Conservation (phyloP, 2,329 filamentous ascomycete genomes). For the Paradendryphiella salina region DNA sequence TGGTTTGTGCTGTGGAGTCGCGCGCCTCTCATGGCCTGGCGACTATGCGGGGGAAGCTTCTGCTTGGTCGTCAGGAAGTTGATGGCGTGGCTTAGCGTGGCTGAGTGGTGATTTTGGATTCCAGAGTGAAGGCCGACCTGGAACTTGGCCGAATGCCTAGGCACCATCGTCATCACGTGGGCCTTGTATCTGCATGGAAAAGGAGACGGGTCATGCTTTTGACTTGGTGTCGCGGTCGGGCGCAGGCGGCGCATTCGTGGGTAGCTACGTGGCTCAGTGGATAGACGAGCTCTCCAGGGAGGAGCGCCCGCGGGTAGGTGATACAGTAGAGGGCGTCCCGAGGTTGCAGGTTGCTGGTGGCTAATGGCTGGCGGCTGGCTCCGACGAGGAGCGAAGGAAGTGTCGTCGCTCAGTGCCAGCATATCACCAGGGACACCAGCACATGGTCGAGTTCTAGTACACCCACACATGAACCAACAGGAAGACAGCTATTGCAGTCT, state of each 20-base stretch:
- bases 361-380: neutral
- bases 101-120: neutral
- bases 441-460: neutral
- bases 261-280: constrained; percentile 2
- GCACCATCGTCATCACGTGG: constrained; percentile 15
- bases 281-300: neutral
- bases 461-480: neutral
- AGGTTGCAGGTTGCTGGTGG: neutral
- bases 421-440: neutral
- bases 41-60: constrained; percentile 16
- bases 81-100: constrained; percentile 12
- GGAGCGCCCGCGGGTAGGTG: neutral
- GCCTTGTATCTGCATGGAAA: constrained; percentile 6
- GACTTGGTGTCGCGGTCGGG: constrained; percentile 1
- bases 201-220: neutral
- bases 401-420: constrained; percentile 1
- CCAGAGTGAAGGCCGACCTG: constrained; percentile 3
- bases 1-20: constrained; percentile 19
- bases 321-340: neutral
- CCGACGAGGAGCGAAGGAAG: neutral
- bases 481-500: neutral
- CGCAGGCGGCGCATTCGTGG: constrained; percentile 10
- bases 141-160: neutral
- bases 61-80: constrained; percentile 8
- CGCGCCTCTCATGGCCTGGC: constrained; percentile 14